Evolutionary conservation across 345 rosid species (phyloP).

Genomic region (Punica granatum): DNA sequence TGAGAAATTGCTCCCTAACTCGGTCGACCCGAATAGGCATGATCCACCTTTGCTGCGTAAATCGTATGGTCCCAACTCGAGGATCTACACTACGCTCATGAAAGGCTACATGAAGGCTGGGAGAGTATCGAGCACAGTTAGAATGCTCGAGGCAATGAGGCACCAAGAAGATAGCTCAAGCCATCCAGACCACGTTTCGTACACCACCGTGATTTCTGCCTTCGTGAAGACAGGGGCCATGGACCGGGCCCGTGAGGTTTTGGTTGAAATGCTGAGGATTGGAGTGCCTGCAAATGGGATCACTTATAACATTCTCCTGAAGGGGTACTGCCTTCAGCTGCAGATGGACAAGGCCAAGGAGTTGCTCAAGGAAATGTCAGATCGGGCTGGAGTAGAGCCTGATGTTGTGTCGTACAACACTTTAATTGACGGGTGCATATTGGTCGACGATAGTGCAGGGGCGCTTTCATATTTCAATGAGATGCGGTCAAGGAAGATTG

Average conservation of each 20-base stretch:
- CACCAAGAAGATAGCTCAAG: constrained; percentile 51
- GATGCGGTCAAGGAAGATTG: constrained; percentile 70
- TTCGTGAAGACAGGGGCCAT: constrained; percentile 67
- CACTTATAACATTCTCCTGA: constrained; percentile 82
- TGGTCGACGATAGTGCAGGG: constrained; percentile 77
- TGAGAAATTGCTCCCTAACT: constrained; percentile 64
- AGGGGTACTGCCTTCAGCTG: constrained; percentile 81
- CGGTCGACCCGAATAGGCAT: constrained; percentile 16
- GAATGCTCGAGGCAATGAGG: constrained; percentile 87
- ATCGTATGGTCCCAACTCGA: constrained; percentile 53
- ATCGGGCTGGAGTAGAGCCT: constrained; percentile 51
- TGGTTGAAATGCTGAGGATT: constrained; percentile 70
- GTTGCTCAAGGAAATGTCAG: constrained; percentile 61
- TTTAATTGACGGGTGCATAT: constrained; percentile 81
- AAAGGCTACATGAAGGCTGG: constrained; percentile 93
- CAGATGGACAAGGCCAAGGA: constrained; percentile 70
- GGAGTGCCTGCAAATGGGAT: constrained; percentile 78
- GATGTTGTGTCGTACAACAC: constrained; percentile 87
- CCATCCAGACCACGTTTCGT: constrained; percentile 84
- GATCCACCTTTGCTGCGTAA: constrained; percentile 67
- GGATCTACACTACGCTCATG: constrained; percentile 85
- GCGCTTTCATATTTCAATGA: constrained; percentile 77
- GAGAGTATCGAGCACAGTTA: constrained; percentile 57
- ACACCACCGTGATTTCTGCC: constrained; percentile 88
- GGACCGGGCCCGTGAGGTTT: constrained; percentile 77